Evolutionary conservation across 208 protist species (phyloP).

Genomic region (Leishmania tarentolae): DNA sequence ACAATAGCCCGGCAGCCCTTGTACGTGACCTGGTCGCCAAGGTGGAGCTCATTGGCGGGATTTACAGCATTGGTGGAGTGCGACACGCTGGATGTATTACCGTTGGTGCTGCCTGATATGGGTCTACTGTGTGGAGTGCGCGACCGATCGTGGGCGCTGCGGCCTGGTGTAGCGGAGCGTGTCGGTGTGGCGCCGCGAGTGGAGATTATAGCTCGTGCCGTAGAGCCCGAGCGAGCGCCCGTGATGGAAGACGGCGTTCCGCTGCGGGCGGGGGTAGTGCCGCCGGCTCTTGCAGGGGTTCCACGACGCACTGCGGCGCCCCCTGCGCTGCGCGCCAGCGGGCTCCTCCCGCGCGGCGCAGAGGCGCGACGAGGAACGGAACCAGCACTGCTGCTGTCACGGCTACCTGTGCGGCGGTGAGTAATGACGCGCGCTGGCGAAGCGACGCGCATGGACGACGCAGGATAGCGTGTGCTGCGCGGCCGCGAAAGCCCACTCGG

Average conservation of each 20-base stretch:
- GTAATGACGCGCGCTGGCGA: constrained; percentile 34
- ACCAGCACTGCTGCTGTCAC: constrained; percentile 48
- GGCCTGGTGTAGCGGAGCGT: constrained; percentile 32
- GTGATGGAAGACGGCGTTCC: constrained; percentile 40
- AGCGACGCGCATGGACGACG: constrained; percentile 43
- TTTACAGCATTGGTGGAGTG: constrained; percentile 40
- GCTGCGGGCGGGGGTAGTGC: constrained; percentile 56
- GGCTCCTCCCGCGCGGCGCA: constrained; percentile 62
- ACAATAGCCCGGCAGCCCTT: constrained; percentile 84
- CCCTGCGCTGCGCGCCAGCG: constrained; percentile 75
- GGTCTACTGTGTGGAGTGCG: constrained; percentile 37
- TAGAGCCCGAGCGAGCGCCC: constrained; percentile 27
- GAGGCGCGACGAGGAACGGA: constrained; percentile 40
- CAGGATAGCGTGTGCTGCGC: constrained; percentile 44
- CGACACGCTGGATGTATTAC: neutral
- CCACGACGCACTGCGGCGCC: constrained; percentile 77
- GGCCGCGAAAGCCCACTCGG: constrained; percentile 53
- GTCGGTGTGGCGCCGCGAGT: constrained; percentile 31
- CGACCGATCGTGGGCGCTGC: constrained; percentile 34
- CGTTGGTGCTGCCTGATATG: neutral
- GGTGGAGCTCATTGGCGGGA: constrained; percentile 70
- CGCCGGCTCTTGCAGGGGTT: constrained; percentile 69
- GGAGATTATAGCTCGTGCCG: constrained; percentile 18
- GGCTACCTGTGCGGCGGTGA: constrained; percentile 44
- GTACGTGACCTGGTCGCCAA: constrained; percentile 83